Evolutionary conservation across 345 rosid genomes (phyloP).

Genomic region (Boechera retrofracta): DNA sequence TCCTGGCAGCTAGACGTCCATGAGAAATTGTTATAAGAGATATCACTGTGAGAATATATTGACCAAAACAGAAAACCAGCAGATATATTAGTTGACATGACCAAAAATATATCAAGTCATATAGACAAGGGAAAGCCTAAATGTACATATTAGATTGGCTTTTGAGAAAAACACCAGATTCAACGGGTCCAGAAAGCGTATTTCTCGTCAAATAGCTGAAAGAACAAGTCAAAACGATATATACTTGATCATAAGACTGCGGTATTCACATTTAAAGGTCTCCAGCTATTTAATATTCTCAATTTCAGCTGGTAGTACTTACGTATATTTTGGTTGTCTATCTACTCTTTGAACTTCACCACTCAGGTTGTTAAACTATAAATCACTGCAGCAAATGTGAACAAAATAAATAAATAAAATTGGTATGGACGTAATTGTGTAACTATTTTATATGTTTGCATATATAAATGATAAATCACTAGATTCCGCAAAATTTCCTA

Average conservation of each 20-base stretch:
- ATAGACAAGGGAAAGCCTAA: neutral
- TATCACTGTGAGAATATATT: slow-evolving; percentile 31
- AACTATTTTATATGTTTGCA: too few species aligned
- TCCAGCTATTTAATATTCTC: neutral
- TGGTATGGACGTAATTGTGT: too few species aligned
- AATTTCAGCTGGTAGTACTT: slow-evolving; percentile 3
- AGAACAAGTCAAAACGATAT: slow-evolving; percentile 4
- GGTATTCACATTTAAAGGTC: neutral
- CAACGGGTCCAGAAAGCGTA: slow-evolving; percentile 33
- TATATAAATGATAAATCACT: too few species aligned
- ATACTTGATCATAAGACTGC: neutral
- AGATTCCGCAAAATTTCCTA: too few species aligned
- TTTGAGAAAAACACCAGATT: slow-evolving; percentile 3
- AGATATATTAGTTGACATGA: neutral
- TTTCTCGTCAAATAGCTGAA: slow-evolving; percentile 42
- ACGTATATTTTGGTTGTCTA: neutral
- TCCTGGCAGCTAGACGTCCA: neutral
- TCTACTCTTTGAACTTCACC: slow-evolving; percentile 13
- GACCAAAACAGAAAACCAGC: neutral
- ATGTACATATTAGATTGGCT: slow-evolving; percentile 27
- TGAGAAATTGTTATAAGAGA: slow-evolving; percentile 43
- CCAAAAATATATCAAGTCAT: neutral
- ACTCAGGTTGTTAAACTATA: slow-evolving; percentile 39
- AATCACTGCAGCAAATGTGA: slow-evolving; percentile 34
- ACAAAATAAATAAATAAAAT: neutral